Conservation (phyloP, 1,284 basidiomycete species). For the Rhodotorula sp. region DNA sequence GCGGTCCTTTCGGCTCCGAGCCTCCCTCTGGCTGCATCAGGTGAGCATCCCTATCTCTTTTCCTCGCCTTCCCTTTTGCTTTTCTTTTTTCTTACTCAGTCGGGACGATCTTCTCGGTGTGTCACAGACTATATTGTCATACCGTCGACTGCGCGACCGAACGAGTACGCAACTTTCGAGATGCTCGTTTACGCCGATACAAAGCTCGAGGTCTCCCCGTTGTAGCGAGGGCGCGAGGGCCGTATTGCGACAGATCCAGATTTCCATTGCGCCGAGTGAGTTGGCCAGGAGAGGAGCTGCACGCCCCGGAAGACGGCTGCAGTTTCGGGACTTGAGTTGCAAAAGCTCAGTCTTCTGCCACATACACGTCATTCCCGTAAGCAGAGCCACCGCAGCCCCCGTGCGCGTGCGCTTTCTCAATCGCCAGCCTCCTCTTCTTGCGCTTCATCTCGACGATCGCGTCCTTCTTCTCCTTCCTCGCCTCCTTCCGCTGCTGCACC, state of each 20-base stretch:
- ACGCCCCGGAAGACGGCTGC: no score
- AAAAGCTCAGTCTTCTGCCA: conserved; percentile 17
- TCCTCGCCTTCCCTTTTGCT: conserved; percentile 47
- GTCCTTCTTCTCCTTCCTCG: conserved; percentile 12
- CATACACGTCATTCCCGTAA: conserved; percentile 7
- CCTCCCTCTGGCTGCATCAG: conserved; percentile 56
- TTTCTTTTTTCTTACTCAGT: no score
- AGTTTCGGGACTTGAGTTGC: neutral
- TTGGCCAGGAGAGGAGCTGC: no score
- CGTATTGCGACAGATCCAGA: neutral
- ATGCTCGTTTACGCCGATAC: conserved; percentile 59
- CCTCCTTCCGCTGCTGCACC: conserved; percentile 13
- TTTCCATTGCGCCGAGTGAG: neutral
- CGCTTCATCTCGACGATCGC: neutral
- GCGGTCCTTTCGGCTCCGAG: neutral
- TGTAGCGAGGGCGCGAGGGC: neutral
- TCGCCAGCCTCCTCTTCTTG: neutral
- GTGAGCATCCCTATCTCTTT: conserved; percentile 51
- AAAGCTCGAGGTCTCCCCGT: conserved; percentile 10
- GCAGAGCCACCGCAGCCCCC: neutral
- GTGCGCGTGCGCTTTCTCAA: neutral
- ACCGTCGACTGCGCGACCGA: conserved; percentile 68
- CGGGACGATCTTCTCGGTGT: conserved; percentile 46
- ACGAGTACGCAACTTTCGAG: conserved; percentile 60
- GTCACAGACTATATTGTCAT: conserved; percentile 62